Base-by-base conservation (phyloP, 495 filamentous ascomycete species). In the Monascus purpureus region DNA sequence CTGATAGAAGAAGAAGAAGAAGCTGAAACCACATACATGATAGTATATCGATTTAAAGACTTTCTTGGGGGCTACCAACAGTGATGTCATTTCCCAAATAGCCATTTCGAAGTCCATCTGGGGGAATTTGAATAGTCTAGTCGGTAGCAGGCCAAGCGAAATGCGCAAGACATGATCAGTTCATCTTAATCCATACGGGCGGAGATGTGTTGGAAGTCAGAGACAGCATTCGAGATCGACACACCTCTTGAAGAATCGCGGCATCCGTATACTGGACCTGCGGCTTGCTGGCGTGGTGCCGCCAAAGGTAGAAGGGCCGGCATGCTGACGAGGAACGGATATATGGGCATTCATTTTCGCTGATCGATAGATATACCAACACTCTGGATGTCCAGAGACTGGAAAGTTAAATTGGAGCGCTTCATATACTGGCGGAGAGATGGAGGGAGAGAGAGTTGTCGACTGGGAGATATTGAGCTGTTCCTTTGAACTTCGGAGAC, bases 11-110 rank as follows among this genome's bases (percentile, higher is more conserved):
- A n/a, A 22, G 5, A 22, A 22, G 5, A 9, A 4, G 9, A 22
- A 22, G 20, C 20, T 9, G 20, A 18, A 17, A 34, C 6, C 11
- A 47, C 64, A 39, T 63, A 80, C 77, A 57, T 82, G 77, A 46
- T 83, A 80, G 47, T 82, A 82, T 45, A 82, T 79, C 17, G 73
- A 76, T 39, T 77, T 58, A 49, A 83, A 82, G 33, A 83, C 78
- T 46, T 80, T 80, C 59, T 82, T 82, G 0, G 78, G 78, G 23
- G 77, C 74, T 40, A 81, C 73, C 40, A 83, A 62, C 31, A 83
- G 59, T 35, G 64, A 68, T 33, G 72, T 77, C 78, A 83, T 83
- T 53, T 83, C 78, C 78, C 78, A 83, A 40, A 79, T 72, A 7
- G 78, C 79, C 72, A 80, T 78, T 39, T 77, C 72, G 54, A 77